Evolutionary conservation across 192 early-diverging fungal genomes (phyloP).

Genomic region (Funneliformis geosporum): DNA sequence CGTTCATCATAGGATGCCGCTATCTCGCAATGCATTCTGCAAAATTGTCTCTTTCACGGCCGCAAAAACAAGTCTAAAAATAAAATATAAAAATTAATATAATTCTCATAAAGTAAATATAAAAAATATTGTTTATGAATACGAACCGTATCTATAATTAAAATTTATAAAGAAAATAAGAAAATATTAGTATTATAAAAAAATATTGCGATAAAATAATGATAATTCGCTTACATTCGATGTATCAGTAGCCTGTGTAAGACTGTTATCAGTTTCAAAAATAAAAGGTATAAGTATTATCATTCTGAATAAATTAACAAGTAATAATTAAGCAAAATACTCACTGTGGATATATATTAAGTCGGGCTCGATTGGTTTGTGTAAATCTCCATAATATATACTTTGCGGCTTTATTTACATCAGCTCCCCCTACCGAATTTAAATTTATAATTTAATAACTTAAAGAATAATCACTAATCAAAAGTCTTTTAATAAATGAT

Average conservation of each 20-base stretch:
- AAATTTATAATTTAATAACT: not conserved
- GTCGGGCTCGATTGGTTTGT: constrained; percentile 78
- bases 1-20: constrained; percentile 62
- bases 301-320: not conserved
- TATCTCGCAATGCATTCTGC: constrained; percentile 80
- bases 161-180: not conserved
- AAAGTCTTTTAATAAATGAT: constrained; percentile 5
- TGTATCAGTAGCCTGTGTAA: constrained; percentile 92
- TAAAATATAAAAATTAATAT: not conserved
- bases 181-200: not conserved
- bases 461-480: not conserved
- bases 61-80: constrained; percentile 75
- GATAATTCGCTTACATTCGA: constrained; percentile 60
- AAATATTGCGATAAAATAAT: not conserved
- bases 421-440: constrained; percentile 56
- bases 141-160: constrained; percentile 16
- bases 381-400: constrained; percentile 89
- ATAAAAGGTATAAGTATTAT: constrained; percentile 13
- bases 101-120: not conserved
- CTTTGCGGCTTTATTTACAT: constrained; percentile 79
- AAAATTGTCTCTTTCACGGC: constrained; percentile 92
- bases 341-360: constrained; percentile 84
- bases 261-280: constrained; percentile 41
- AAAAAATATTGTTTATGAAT: not conserved
- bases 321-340: constrained; percentile 10